Conservation (phyloP, 176 grass and related monocot species). For the bread wheat (Triticum aestivum) region DNA sequence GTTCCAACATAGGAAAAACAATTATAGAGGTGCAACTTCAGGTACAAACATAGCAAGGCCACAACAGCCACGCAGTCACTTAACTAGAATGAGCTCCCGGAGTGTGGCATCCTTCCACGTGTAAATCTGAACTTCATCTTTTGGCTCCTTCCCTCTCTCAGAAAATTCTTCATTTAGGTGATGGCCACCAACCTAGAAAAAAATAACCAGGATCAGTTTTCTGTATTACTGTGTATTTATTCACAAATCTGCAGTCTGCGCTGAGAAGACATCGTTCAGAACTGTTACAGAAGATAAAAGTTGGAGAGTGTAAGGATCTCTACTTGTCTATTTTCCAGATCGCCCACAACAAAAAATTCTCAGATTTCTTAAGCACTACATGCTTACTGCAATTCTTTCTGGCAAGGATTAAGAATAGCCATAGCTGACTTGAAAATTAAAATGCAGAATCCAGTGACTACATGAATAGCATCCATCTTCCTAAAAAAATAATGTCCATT, state of each 20-base stretch:
- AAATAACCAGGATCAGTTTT: slow-evolving; percentile 11
- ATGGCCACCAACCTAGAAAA: slow-evolving; percentile 40
- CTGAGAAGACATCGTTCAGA: not conserved
- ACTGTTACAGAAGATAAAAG: not conserved
- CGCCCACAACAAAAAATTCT: not conserved
- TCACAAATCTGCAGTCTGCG: not conserved
- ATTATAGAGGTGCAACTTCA: too few species aligned
- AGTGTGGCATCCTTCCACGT: too few species aligned
- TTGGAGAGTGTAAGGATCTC: not conserved
- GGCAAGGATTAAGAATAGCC: not conserved
- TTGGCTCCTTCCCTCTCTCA: too few species aligned
- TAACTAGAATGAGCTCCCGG: too few species aligned
- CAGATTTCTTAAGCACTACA: not conserved
- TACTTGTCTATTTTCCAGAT: not conserved
- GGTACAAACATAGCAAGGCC: too few species aligned
- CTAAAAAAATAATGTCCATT: not conserved
- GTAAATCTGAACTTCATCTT: too few species aligned
- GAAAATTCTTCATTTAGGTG: too few species aligned
- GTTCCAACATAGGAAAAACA: too few species aligned
- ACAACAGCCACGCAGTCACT: too few species aligned
- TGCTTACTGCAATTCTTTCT: not conserved
- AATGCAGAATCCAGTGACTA: not conserved
- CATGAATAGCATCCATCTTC: not conserved
- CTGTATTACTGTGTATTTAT: not conserved
- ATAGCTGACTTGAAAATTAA: not conserved